Evolutionary conservation across 306 rosid species (phyloP).

Genomic region (Macrotyloma uniflorum): DNA sequence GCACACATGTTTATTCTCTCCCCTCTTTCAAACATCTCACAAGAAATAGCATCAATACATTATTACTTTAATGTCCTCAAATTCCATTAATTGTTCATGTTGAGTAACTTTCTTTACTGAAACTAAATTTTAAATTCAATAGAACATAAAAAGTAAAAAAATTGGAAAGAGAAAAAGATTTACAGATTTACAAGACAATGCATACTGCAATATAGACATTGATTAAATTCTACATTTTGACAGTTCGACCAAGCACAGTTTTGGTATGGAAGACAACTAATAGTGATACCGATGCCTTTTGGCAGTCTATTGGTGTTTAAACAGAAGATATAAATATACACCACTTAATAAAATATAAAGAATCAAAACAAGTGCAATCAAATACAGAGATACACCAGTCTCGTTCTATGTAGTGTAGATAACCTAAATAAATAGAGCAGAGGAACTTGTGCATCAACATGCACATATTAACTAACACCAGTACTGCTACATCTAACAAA

Average conservation of each 20-base stretch:
- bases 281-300: neutral
- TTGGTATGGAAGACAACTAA: neutral
- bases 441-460: slow-evolving; percentile 23
- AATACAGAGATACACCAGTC: neutral
- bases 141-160: neutral
- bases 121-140: neutral
- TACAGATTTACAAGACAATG: neutral
- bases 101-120: neutral
- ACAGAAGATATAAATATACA: neutral
- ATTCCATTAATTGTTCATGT: slow-evolving; percentile 18
- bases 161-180: neutral
- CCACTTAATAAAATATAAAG: neutral
- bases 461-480: slow-evolving; percentile 41
- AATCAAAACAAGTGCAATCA: neutral
- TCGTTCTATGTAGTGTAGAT: neutral
- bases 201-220: neutral
- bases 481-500: neutral
- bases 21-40: slow-evolving; percentile 9
- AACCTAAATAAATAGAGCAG: slow-evolving; percentile 4
- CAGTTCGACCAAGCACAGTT: neutral
- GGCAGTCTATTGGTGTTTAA: neutral
- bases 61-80: slow-evolving; percentile 21
- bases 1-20: slow-evolving; percentile 1
- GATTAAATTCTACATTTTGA: neutral
- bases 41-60: neutral